Conservation (phyloP, 2,329 filamentous ascomycete species). For the Colletotrichum karsti region DNA sequence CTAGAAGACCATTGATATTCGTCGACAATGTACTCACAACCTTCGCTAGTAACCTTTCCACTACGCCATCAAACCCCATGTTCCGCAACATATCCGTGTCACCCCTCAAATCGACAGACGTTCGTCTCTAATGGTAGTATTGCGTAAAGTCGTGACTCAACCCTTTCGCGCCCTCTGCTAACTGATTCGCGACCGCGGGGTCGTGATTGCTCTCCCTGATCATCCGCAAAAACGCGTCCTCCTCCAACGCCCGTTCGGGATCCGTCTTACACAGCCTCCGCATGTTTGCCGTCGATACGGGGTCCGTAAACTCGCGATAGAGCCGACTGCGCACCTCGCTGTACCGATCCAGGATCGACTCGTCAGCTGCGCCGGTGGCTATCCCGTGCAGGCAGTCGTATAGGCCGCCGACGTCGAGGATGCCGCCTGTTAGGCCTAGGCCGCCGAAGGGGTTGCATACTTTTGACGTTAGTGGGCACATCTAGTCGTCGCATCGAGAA, state of each 20-base stretch:
- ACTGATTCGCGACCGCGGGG: neutral
- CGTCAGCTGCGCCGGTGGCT: neutral
- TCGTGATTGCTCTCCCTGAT: neutral
- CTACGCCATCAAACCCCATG: too few species aligned
- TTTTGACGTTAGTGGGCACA: neutral
- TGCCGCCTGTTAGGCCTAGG: neutral
- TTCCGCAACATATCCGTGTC: rapidly evolving
- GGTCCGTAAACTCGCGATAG: neutral
- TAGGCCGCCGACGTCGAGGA: neutral
- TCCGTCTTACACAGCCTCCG: neutral
- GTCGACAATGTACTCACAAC: too few species aligned
- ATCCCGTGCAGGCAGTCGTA: neutral
- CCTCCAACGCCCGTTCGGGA: neutral
- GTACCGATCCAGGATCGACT: neutral
- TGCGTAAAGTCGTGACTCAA: neutral
- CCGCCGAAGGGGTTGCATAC: neutral
- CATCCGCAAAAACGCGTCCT: neutral
- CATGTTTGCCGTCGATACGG: neutral
- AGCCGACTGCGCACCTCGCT: neutral
- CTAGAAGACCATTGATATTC: too few species aligned
- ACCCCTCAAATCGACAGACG: neutral
- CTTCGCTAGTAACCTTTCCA: too few species aligned
- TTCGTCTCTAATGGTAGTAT: neutral
- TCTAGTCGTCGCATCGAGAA: too few species aligned
- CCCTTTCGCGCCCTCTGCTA: neutral